Base-by-base conservation (phyloP, 2,329 filamentous ascomycete species). In the Talaromyces marneffei region DNA sequence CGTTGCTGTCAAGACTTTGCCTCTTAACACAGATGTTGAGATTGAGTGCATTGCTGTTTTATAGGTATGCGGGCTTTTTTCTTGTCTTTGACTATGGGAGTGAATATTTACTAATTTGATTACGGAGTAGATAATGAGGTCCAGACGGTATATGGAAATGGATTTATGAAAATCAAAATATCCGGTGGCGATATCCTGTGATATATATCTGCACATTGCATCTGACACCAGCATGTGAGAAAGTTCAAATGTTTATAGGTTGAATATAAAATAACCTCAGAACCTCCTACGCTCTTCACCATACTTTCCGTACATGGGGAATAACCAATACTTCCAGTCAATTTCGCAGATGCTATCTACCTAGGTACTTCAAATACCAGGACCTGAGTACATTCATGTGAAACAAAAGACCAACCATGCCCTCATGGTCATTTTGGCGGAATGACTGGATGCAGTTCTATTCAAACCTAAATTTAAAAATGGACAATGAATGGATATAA, bases 1-100 rank as follows among this genome's bases (percentile, higher is more conserved):
- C 73, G 91, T 96, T 59, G 91, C 91, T 4, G 92, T 95, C 66
- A 92, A 94, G 82, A 86, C 90, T 69, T 83, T 96, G 66, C 92
- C 92, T 64, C 91, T 92, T 82, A 87, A 87, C 61, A 91, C 92
- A 44, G 87, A 91, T 63, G 87, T 96, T 25, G 92, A 96, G 82
- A 94, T 96, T 73, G 91, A 96, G 83, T 90, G 87, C 74, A 89
- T 94, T 80, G 91, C 91, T 61, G 80, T 89, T 60, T 82, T 87
- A 65, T 87, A 76, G 52, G 50, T 55, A 46, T 48, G 37, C 18
- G 16, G 2, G n/a, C 25, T 74, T 61, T 58, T 40, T 20, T 39
- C 8, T 57, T 48, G 29, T 58, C n/a, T 58, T 6, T 23, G 40
- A 4, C 10, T 35, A n/a, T 31, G 18, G 14, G 27, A 40, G 14